Conservation (phyloP, 179 eudicot species). For the Beta macrorhiza region DNA sequence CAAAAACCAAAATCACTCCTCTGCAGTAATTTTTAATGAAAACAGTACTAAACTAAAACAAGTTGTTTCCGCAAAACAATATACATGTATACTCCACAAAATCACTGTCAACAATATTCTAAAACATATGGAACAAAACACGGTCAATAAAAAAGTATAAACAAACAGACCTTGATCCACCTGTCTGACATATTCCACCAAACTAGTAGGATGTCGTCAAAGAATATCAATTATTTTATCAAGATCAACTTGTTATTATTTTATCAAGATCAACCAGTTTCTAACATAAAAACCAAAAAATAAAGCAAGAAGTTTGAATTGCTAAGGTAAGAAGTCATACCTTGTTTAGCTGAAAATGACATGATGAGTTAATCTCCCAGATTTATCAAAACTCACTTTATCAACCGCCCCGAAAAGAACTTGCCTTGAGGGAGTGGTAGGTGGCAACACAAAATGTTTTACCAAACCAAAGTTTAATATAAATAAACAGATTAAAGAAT, state of each 20-base stretch:
- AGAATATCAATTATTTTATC: conserved; percentile 9
- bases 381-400: conserved; percentile 7
- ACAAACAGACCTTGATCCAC: conserved; percentile 19
- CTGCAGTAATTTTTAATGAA: no score
- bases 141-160: not conserved
- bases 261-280: conserved; percentile 11
- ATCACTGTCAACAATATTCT: conserved; percentile 24
- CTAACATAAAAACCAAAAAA: not conserved
- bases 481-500: not conserved
- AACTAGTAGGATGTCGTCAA: conserved; percentile 26
- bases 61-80: conserved; percentile 10
- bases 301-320: not conserved
- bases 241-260: not conserved
- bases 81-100: not conserved
- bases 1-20: not conserved
- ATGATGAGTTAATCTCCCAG: conserved; percentile 9
- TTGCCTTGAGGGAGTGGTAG: conserved; percentile 14
- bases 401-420: conserved; percentile 9
- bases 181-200: conserved; percentile 31
- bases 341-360: conserved; percentile 27
- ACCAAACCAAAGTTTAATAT: conserved; percentile 9
- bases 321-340: conserved; percentile 11
- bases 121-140: conserved; percentile 22
- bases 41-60: conserved; percentile 11
- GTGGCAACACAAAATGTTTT: conserved; percentile 14